A percentile compares a stretch with the other conserved stretches of the same genome.
Evolutionary conservation across 2,329 filamentous ascomycete genomes (phyloP).

Genomic region (Coniochaeta prunicola): DNA sequence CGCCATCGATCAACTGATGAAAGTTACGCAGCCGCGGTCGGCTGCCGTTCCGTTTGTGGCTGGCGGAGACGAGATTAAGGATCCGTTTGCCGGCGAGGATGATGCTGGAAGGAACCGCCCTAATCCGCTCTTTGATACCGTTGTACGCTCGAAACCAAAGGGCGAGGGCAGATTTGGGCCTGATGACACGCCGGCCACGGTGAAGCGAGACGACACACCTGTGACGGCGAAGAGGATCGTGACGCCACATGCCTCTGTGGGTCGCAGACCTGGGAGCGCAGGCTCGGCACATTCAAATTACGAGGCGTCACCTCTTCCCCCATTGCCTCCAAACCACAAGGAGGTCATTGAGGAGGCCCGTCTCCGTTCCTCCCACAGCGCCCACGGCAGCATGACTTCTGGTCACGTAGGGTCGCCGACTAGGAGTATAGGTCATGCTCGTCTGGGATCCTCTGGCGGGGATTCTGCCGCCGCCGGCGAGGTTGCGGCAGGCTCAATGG

Average conservation of each 20-base stretch:
- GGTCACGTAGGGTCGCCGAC: conserved; percentile 69
- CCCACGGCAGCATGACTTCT: conserved; percentile 10
- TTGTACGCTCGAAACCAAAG: background rate
- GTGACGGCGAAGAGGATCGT: conserved; percentile 1
- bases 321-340: conserved; percentile 75
- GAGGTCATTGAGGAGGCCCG: conserved; percentile 78
- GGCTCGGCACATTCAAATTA: conserved; percentile 39
- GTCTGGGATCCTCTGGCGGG: background rate
- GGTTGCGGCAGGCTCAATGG: background rate
- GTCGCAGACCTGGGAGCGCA: conserved; percentile 62
- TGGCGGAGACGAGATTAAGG: conserved; percentile 24
- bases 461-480: background rate
- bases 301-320: conserved; percentile 41
- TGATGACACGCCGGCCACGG: background rate
- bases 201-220: background rate
- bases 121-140: background rate
- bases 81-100: conserved; percentile 20
- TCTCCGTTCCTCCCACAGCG: conserved; percentile 42
- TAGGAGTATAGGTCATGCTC: background rate
- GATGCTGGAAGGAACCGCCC: background rate
- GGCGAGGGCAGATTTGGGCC: background rate
- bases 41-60: conserved; percentile 27
- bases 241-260: conserved; percentile 9
- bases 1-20: conserved; percentile 70
- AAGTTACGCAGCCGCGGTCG: conserved; percentile 19